Percentiles rank a stretch among this genome's conserved stretches.
Conservation (phyloP, 148 eudicot species). For the Pouteria glomerata region DNA sequence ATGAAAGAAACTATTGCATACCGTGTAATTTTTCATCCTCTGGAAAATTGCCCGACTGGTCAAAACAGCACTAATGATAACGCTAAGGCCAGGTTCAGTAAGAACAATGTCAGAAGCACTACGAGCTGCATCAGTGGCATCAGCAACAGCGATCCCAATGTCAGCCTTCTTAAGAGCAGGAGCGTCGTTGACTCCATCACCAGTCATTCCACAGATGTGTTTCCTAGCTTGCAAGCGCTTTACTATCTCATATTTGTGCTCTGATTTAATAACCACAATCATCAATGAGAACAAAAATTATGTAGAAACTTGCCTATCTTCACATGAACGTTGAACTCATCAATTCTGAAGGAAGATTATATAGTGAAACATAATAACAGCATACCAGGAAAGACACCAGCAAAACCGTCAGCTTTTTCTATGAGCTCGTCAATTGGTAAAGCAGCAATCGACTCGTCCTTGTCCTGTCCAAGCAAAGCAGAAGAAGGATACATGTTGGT, state of each 20-base stretch:
- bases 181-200: constrained; percentile 98
- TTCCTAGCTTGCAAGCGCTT: constrained; percentile 98
- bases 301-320: background rate
- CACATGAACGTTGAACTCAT: background rate
- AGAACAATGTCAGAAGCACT: constrained; percentile 99
- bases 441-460: constrained; percentile 89
- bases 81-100: constrained; percentile 98
- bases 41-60: constrained; percentile 97
- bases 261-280: constrained; percentile 32
- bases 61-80: constrained; percentile 96
- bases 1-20: constrained; percentile 17
- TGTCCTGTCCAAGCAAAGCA: constrained; percentile 88
- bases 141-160: constrained; percentile 99
- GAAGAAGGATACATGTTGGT: constrained; percentile 99
- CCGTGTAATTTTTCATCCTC: constrained; percentile 98
- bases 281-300: background rate
- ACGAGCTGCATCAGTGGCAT: constrained; percentile 99
- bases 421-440: constrained; percentile 92
- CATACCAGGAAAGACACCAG: constrained; percentile 98
- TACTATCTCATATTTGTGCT: constrained; percentile 96
- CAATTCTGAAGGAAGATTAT: background rate
- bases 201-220: constrained; percentile 99
- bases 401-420: constrained; percentile 98
- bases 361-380: constrained; percentile 4
- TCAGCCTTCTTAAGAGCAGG: constrained; percentile 99